Conservation (phyloP, 192 early-diverging fungal species). For the Kappamyces sp. region DNA sequence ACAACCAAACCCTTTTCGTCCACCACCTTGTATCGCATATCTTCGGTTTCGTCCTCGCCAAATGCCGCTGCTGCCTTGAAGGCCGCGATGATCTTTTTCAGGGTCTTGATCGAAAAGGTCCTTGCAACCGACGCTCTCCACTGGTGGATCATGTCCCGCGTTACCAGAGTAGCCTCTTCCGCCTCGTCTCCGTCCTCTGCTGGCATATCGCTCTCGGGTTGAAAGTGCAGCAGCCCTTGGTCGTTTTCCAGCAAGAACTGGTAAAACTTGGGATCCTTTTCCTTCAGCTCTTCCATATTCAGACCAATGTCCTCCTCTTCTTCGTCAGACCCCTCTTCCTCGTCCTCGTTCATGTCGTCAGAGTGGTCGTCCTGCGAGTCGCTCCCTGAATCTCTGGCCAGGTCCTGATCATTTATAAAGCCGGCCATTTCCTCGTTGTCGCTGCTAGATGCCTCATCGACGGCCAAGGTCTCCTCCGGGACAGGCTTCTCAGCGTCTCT, state of each 20-base stretch:
- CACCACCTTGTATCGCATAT: slow-evolving; percentile 65
- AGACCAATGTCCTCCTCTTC: slow-evolving; percentile 47
- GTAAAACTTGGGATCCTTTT: slow-evolving; percentile 87
- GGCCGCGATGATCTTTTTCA: slow-evolving; percentile 73
- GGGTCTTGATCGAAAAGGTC: slow-evolving; percentile 59
- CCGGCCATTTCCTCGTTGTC: slow-evolving; percentile 26
- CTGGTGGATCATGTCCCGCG: slow-evolving; percentile 61
- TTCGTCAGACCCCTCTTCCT: slow-evolving; percentile 44
- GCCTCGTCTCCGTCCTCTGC: slow-evolving; percentile 30
- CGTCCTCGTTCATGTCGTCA: slow-evolving; percentile 37
- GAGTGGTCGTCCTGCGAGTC: slow-evolving; percentile 43
- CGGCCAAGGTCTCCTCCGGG: slow-evolving; percentile 12
- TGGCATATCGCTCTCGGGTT: slow-evolving; percentile 28
- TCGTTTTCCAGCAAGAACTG: slow-evolving; percentile 88
- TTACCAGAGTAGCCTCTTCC: slow-evolving; percentile 56
- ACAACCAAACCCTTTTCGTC: slow-evolving; percentile 18
- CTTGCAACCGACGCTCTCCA: slow-evolving; percentile 58
- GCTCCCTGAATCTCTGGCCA: slow-evolving; percentile 60
- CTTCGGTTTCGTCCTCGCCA: slow-evolving; percentile 55
- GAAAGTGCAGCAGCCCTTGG: slow-evolving; percentile 72
- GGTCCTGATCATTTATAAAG: slow-evolving; percentile 18
- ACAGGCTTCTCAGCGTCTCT: slow-evolving; percentile 37
- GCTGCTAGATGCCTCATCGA: slow-evolving; percentile 17
- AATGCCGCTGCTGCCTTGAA: slow-evolving; percentile 75
- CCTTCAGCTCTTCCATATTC: slow-evolving; percentile 67